phyloP scores from a whole-genome alignment of 331 rosid species.

The Phaseolus coccineus region DNA sequence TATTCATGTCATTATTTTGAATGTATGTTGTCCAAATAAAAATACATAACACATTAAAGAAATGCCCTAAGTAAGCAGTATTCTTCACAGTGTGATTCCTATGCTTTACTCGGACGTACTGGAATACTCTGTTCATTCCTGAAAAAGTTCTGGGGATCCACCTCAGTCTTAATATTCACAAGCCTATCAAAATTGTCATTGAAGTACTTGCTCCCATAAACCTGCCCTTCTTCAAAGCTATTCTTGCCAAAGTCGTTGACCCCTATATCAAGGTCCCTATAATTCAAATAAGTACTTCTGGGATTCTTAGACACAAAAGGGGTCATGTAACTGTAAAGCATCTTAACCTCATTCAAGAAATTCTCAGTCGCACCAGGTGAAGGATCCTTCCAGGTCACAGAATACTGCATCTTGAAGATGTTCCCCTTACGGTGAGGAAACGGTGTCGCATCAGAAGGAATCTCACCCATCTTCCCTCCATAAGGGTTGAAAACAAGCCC shows the following conservation, averaged over 20 bases:
- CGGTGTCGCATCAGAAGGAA: constrained; percentile 42
- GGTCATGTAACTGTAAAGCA: constrained; percentile 48
- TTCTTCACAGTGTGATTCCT: not conserved
- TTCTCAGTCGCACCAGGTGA: not conserved
- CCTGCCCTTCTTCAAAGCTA: constrained; percentile 48
- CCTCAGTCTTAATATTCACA: constrained; percentile 43
- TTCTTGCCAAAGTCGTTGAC: constrained; percentile 33
- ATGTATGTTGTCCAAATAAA: too few relatives aligned
- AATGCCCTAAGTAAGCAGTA: not conserved
- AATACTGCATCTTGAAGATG: constrained; percentile 49
- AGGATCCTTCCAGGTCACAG: constrained; percentile 50
- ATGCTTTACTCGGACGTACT: constrained; percentile 1
- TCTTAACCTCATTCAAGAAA: constrained; percentile 36
- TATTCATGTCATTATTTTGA: too few relatives aligned
- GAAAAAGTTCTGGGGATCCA: constrained; percentile 53
- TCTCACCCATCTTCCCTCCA: constrained; percentile 56
- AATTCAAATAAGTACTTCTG: constrained; percentile 51
- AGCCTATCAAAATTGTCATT: constrained; percentile 49
- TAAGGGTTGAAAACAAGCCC: constrained; percentile 60
- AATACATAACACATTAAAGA: too few relatives aligned
- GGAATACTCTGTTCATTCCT: constrained; percentile 63
- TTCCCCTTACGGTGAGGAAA: constrained; percentile 58
- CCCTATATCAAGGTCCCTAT: constrained; percentile 57
- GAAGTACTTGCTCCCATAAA: constrained; percentile 50
- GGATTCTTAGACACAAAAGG: constrained; percentile 57